These are phyloP conservation scores for Mucor circinelloides DNA, from an alignment of 371 early-diverging fungal species.

Conservation along the genomic window DNA sequence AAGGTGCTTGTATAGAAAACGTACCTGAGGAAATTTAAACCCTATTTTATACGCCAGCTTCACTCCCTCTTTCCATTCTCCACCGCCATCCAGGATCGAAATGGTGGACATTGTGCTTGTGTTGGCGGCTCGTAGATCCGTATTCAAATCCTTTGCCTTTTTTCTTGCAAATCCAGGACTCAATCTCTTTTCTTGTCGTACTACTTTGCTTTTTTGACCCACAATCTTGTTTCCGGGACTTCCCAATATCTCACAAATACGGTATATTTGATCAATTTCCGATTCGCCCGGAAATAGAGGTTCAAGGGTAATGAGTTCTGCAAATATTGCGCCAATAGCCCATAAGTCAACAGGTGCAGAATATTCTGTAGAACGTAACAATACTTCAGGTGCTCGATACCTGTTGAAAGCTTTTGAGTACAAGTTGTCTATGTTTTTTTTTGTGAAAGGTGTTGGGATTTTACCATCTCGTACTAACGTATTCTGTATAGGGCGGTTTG, in stretches of 20 bases:
- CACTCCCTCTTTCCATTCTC: conserved; percentile 74
- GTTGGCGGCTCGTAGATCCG: neutral
- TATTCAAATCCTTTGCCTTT: conserved; percentile 3
- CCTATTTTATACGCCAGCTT: conserved; percentile 65
- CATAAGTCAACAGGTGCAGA: conserved; percentile 98
- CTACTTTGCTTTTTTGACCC: conserved; percentile 14
- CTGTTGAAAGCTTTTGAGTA: conserved; percentile 41
- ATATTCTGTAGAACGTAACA: conserved; percentile 86
- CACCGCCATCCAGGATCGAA: conserved; percentile 48
- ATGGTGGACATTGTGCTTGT: conserved; percentile 9
- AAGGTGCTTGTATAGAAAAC: neutral
- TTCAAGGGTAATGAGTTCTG: conserved; percentile 82
- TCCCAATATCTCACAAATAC: conserved; percentile 73
- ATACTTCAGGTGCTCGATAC: conserved; percentile 99
- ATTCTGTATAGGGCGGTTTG: conserved; percentile 87
- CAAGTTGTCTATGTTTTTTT: too few species aligned
- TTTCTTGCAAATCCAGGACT: conserved; percentile 51
- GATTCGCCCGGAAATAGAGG: conserved; percentile 95
- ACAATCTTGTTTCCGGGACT: conserved; percentile 45
- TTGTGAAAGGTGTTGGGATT: neutral
- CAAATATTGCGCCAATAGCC: conserved; percentile 95
- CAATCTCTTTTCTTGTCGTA: conserved; percentile 23
- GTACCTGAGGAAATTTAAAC: conserved; percentile 65
- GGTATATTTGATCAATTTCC: conserved; percentile 89
- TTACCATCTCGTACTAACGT: conserved; percentile 96